phyloP scores from a whole-genome alignment of 2,329 filamentous ascomycete genomes.

The Fusarium protoensiforme region DNA sequence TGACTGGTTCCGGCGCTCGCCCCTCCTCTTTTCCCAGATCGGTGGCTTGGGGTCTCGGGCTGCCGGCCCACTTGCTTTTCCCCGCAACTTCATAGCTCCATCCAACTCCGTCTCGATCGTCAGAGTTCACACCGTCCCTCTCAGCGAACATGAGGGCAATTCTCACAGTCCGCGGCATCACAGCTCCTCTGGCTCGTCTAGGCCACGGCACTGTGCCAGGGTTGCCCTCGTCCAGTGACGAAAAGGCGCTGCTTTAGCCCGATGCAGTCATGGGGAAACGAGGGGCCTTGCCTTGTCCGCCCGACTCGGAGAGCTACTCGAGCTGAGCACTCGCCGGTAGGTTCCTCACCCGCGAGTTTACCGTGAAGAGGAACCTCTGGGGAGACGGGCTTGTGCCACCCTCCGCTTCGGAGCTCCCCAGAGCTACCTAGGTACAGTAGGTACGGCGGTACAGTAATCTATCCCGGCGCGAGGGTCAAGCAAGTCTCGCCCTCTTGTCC shows the following conservation, averaged over 20 bases:
- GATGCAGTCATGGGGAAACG: conserved; percentile 28
- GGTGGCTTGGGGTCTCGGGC: conserved; percentile 34
- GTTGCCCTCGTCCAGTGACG: conserved; percentile 29
- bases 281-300: not conserved
- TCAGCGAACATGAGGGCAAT: conserved; percentile 26
- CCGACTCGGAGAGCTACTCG: conserved; percentile 23
- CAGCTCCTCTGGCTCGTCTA: not conserved
- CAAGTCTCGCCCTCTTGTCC: conserved; percentile 11
- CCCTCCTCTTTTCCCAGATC: conserved; percentile 30
- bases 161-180: conserved; percentile 36
- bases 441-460: not conserved
- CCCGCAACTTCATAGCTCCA: conserved; percentile 37
- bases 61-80: conserved; percentile 38
- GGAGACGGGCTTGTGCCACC: conserved; percentile 34
- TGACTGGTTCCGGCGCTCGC: conserved; percentile 28
- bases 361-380: conserved; percentile 38
- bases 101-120: conserved; percentile 44
- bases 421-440: conserved; percentile 2
- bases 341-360: conserved; percentile 39
- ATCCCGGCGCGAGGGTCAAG: conserved; percentile 9
- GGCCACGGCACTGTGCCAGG: conserved; percentile 27
- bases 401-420: conserved; percentile 38
- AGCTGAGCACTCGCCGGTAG: conserved; percentile 21
- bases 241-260: conserved; percentile 36
- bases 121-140: conserved; percentile 44